Evolutionary conservation across 108 stramenopile genomes (phyloP).

Genomic region (Nitzschia inconspicua): DNA sequence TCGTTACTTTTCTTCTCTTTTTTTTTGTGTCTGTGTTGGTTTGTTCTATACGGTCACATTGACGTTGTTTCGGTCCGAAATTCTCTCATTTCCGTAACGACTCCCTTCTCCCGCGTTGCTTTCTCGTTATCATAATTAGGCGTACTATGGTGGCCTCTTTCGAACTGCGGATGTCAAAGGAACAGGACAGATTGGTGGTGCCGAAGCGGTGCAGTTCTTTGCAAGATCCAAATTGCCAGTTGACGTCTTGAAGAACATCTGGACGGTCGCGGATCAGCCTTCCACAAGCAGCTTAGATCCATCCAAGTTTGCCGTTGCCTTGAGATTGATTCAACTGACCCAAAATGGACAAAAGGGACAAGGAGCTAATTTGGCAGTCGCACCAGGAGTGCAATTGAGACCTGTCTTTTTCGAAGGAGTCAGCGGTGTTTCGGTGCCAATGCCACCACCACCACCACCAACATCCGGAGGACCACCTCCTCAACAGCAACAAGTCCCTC

Average conservation of each 20-base stretch:
- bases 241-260: slow-evolving; percentile 78
- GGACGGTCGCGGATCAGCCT: slow-evolving; percentile 77
- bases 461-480: slow-evolving; percentile 7
- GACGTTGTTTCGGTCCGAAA: not conserved
- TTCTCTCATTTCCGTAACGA: no score
- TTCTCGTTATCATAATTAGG: slow-evolving; percentile 13
- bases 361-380: slow-evolving; percentile 48
- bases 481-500: slow-evolving; percentile 17
- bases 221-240: slow-evolving; percentile 79
- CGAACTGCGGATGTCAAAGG: slow-evolving; percentile 59
- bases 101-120: not conserved
- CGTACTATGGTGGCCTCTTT: slow-evolving; percentile 85
- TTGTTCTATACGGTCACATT: not conserved
- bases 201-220: slow-evolving; percentile 85
- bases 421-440: slow-evolving; percentile 33
- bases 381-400: slow-evolving; percentile 41
- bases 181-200: slow-evolving; percentile 64
- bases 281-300: slow-evolving; percentile 62
- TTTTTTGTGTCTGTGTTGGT: not conserved
- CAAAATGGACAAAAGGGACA: slow-evolving; percentile 76
- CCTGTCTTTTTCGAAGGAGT: slow-evolving; percentile 74
- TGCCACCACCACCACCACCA: slow-evolving; percentile 23
- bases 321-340: slow-evolving; percentile 78
- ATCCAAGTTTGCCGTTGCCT: slow-evolving; percentile 68
- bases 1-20: not conserved